A percentile compares a stretch with the other conserved stretches of the same genome.
Conservation (phyloP, 371 early-diverging fungal species). For the Mucor saturninus region DNA sequence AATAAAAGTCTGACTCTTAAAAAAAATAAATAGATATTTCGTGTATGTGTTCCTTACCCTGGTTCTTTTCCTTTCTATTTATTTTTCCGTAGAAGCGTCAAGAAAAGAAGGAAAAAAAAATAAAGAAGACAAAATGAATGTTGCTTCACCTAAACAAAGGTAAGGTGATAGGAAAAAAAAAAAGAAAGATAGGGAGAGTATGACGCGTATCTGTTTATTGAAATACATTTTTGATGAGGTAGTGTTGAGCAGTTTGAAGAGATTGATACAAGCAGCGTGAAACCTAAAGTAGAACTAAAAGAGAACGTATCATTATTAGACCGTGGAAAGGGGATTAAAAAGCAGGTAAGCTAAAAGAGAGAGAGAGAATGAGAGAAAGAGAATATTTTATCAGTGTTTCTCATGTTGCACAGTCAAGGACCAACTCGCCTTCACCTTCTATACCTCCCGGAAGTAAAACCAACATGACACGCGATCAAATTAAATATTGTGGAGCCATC, state of each 20-base stretch:
- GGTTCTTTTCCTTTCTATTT: constrained; percentile 1
- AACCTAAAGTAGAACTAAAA: constrained; percentile 22
- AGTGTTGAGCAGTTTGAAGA: constrained; percentile 27
- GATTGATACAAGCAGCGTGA: constrained; percentile 16
- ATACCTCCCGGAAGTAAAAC: constrained; percentile 27
- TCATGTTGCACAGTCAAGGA: constrained; percentile 16
- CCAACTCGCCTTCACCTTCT: constrained; percentile 35
- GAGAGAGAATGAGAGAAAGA: background rate
- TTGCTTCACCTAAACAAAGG: constrained; percentile 13
- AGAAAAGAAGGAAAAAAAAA: background rate
- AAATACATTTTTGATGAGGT: background rate
- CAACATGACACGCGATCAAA: constrained; percentile 78
- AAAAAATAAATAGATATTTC: background rate
- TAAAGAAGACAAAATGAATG: constrained; percentile 10
- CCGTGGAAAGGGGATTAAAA: constrained; percentile 26
- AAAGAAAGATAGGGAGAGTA: background rate
- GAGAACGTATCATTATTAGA: constrained; percentile 27
- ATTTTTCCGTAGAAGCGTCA: constrained; percentile 10
- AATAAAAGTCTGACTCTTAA: constrained; percentile 15
- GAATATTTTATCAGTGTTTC: background rate
- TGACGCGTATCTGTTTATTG: background rate
- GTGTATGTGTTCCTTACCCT: constrained; percentile 8
- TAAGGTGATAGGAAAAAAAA: background rate
- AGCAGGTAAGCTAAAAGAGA: constrained; percentile 20
- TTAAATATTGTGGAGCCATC: constrained; percentile 79